phyloP scores from a whole-genome alignment of 2,329 filamentous ascomycete genomes.

The Gaeumannomyces sp. region DNA sequence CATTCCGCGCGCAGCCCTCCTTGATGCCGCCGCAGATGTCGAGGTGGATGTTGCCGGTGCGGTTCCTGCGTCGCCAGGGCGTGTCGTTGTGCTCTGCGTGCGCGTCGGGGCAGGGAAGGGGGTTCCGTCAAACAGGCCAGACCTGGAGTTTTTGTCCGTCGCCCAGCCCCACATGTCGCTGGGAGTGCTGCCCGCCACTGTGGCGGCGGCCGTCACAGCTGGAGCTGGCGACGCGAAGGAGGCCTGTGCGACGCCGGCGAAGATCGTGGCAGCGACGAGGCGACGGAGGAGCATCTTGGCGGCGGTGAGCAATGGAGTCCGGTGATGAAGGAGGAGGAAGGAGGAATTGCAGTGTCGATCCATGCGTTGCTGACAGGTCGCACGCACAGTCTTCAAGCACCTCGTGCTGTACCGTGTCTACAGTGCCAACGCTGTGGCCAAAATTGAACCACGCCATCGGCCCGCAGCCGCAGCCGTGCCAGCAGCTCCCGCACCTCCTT shows the following conservation, averaged over 20 bases:
- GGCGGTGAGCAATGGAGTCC: no score
- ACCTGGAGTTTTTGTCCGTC: neutral
- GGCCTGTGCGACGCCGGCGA: no score
- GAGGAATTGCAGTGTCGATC: no score
- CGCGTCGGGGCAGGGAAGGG: neutral
- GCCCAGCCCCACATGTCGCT: neutral
- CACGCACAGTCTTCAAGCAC: no score
- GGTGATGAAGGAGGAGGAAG: neutral
- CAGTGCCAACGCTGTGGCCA: no score
- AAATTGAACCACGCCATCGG: conserved; percentile 16
- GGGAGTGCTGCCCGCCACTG: no score
- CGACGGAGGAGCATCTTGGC: neutral
- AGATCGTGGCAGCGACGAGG: neutral
- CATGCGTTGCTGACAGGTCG: no score
- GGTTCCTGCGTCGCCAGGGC: no score
- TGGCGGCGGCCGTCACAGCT: neutral
- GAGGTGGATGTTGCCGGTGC: neutral
- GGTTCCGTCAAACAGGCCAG: neutral
- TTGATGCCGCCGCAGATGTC: neutral
- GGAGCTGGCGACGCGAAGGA: neutral
- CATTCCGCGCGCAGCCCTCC: neutral
- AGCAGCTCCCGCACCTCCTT: conserved; percentile 29
- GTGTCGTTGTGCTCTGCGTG: no score
- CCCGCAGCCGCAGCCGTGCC: conserved; percentile 29
- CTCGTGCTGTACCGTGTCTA: no score